These are phyloP conservation scores for Papiliotrema nemorosa DNA, from an alignment of 1,284 basidiomycete species.

Conservation along the genomic window DNA sequence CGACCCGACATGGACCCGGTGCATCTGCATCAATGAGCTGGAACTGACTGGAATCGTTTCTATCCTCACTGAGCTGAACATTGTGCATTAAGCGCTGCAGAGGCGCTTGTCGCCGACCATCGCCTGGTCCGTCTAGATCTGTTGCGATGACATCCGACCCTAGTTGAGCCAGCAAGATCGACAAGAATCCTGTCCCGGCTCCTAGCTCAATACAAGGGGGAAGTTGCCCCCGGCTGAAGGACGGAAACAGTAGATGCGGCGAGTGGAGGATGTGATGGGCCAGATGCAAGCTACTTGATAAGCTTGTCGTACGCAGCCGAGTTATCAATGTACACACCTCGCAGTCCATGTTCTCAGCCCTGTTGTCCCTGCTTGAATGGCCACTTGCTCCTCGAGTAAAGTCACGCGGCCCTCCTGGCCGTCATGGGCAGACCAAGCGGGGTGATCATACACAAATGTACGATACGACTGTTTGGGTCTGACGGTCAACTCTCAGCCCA, in stretches of 20 bases:
- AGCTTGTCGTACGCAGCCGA: neutral
- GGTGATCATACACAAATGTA: slow-evolving; percentile 44
- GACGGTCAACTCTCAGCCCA: slow-evolving; percentile 5
- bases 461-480: slow-evolving; percentile 44
- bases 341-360: slow-evolving; percentile 49
- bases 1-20: too few relatives aligned
- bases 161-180: slow-evolving; percentile 36
- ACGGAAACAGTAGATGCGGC: slow-evolving; percentile 7
- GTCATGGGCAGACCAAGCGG: neutral
- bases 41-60: too few relatives aligned
- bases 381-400: slow-evolving; percentile 48
- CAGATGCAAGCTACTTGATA: slow-evolving; percentile 25
- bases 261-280: slow-evolving; percentile 37
- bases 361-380: slow-evolving; percentile 48
- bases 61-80: slow-evolving; percentile 41
- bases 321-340: slow-evolving; percentile 8
- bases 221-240: neutral
- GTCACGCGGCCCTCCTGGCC: slow-evolving; percentile 31
- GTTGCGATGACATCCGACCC: slow-evolving; percentile 30
- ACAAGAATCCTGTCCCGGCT: slow-evolving; percentile 48
- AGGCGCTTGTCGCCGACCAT: slow-evolving; percentile 24
- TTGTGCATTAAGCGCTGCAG: slow-evolving; percentile 33
- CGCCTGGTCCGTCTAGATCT: slow-evolving; percentile 29
- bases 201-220: slow-evolving; percentile 43
- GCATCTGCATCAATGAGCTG: too few relatives aligned